These are phyloP conservation scores for Amaranthus cruentus DNA, from an alignment of 148 eudicot genomes.

Conservation along the genomic window DNA sequence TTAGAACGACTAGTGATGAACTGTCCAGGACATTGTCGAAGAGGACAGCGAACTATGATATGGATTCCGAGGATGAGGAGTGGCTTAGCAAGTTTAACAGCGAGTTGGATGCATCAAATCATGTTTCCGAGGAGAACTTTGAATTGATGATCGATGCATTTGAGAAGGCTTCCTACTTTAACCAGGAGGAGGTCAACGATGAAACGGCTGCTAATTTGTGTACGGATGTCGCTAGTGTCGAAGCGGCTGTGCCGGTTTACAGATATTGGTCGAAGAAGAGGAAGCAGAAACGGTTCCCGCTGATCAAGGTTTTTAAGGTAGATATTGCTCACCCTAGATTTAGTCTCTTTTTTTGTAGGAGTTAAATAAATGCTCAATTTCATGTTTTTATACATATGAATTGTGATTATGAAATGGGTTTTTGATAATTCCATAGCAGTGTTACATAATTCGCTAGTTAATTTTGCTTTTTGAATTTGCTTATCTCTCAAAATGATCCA, in stretches of 20 bases:
- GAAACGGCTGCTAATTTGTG: conserved; percentile 42
- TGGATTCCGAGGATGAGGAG: conserved; percentile 79
- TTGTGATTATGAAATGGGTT: neutral
- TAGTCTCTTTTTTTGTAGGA: neutral
- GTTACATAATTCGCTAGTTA: neutral
- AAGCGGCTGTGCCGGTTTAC: conserved; percentile 45
- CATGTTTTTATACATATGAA: neutral
- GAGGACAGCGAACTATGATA: conserved; percentile 62
- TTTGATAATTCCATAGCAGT: neutral
- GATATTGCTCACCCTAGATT: neutral
- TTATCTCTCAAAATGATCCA: neutral
- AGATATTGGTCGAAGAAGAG: conserved; percentile 65
- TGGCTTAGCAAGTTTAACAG: conserved; percentile 58
- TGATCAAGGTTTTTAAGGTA: conserved; percentile 79
- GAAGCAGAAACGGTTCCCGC: conserved; percentile 47
- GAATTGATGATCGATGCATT: conserved; percentile 80
- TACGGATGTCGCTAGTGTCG: conserved; percentile 39
- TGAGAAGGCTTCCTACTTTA: conserved; percentile 59
- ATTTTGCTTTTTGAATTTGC: neutral
- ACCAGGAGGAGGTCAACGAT: conserved; percentile 44
- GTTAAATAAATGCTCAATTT: neutral
- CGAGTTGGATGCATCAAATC: conserved; percentile 26
- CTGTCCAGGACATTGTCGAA: conserved; percentile 61
- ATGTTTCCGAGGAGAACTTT: conserved; percentile 53
- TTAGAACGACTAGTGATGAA: conserved; percentile 59